Evolutionary conservation across 2,329 filamentous ascomycete genomes (phyloP).

Genomic region (Botrytis fragariae): DNA sequence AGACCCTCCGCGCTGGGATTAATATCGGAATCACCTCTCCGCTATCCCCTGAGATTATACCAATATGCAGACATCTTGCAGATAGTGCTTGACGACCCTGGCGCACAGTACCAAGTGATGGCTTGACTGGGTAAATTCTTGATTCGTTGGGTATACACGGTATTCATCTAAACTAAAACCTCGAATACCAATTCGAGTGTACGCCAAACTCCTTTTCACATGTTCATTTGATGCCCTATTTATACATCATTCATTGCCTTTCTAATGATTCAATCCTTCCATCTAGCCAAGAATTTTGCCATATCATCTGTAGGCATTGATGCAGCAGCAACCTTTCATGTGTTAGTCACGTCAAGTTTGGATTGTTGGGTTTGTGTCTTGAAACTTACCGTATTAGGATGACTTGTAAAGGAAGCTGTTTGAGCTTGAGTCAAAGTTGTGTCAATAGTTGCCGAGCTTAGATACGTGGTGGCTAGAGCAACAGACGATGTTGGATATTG

Average conservation of each 20-base stretch:
- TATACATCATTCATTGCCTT: not conserved
- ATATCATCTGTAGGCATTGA: slow-evolving; percentile 39
- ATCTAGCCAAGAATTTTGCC: slow-evolving; percentile 40
- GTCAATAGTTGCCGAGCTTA: slow-evolving; percentile 35
- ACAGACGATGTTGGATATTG: slow-evolving; percentile 41
- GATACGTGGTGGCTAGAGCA: slow-evolving; percentile 37
- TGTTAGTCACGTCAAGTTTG: slow-evolving; percentile 23
- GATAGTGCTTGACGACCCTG: not conserved
- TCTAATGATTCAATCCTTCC: slow-evolving; percentile 38
- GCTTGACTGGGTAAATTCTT: slow-evolving; percentile 15
- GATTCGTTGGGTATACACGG: slow-evolving; percentile 19
- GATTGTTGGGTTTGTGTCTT: not conserved
- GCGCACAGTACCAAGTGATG: not conserved
- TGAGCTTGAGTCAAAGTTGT: slow-evolving; percentile 41
- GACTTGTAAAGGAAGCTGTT: slow-evolving; percentile 39
- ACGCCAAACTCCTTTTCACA: slow-evolving; percentile 18
- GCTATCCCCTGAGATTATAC: slow-evolving; percentile 2
- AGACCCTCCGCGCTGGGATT: not conserved
- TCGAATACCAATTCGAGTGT: slow-evolving; percentile 11
- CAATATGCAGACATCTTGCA: slow-evolving; percentile 11
- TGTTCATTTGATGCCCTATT: not conserved
- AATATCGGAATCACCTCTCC: slow-evolving; percentile 6
- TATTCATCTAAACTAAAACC: slow-evolving; percentile 14
- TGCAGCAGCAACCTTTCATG: slow-evolving; percentile 32
- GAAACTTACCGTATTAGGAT: slow-evolving; percentile 40